Conservation (phyloP, 495 filamentous ascomycete genomes). For the Margaritispora aquatica region DNA sequence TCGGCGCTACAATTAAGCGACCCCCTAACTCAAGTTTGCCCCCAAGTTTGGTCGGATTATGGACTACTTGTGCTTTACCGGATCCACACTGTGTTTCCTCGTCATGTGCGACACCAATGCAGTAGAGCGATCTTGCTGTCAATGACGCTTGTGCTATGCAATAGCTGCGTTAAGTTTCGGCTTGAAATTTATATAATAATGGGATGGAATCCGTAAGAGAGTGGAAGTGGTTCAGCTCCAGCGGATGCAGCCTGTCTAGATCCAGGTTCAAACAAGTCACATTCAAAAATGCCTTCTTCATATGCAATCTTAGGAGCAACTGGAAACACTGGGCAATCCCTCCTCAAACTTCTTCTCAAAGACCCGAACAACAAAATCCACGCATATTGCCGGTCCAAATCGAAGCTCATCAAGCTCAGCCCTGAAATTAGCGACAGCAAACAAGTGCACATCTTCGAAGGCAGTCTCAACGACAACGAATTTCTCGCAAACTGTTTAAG, state of each 20-base stretch:
- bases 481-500: conserved; percentile 29
- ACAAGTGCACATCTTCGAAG: conserved; percentile 31
- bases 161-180: background rate
- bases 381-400: conserved; percentile 33
- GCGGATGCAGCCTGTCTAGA: too few relatives aligned
- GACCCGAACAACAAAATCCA: conserved; percentile 23
- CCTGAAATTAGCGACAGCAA: conserved; percentile 24
- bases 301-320: conserved; percentile 27
- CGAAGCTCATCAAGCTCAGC: conserved; percentile 29
- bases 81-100: too few relatives aligned
- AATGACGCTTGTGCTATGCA: background rate
- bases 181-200: background rate
- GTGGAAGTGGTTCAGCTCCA: background rate
- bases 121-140: too few relatives aligned
- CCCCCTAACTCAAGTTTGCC: too few relatives aligned
- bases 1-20: too few relatives aligned
- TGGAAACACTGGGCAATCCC: conserved; percentile 23
- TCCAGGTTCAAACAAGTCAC: background rate
- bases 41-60: too few relatives aligned
- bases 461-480: conserved; percentile 29
- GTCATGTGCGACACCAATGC: too few relatives aligned
- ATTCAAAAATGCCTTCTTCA: conserved; percentile 8
- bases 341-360: conserved; percentile 33
- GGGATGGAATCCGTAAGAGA: background rate
- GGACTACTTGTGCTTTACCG: too few relatives aligned